Conservation (phyloP, 83 land plant species). For the Diphasiastrum complanatum region DNA sequence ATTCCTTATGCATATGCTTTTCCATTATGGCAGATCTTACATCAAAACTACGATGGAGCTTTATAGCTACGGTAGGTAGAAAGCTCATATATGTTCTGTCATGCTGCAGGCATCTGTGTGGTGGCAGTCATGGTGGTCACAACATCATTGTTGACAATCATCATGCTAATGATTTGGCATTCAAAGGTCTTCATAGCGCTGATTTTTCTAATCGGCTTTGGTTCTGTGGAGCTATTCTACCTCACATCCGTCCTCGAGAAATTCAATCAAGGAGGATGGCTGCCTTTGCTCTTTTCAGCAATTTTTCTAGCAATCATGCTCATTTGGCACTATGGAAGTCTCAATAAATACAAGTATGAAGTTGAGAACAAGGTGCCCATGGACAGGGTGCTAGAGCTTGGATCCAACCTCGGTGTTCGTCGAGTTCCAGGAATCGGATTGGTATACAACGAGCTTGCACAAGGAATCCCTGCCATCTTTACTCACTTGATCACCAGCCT, state of each 20-base stretch:
- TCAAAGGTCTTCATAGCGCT: conserved; percentile 21
- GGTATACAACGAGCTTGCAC: conserved; percentile 45
- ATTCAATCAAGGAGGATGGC: conserved; percentile 56
- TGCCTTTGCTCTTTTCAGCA: conserved; percentile 43
- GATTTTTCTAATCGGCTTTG: conserved; percentile 44
- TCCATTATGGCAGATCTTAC: background rate
- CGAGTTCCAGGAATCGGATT: conserved; percentile 64
- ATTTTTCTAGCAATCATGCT: conserved; percentile 45
- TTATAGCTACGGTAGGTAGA: background rate
- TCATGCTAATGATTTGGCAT: conserved; percentile 24
- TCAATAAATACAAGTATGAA: conserved; percentile 48
- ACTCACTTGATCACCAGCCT: conserved; percentile 2
- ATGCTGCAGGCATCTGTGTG: conserved; percentile 43
- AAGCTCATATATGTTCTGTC: background rate
- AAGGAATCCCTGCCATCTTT: conserved; percentile 56
- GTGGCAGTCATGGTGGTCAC: conserved; percentile 53
- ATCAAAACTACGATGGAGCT: background rate
- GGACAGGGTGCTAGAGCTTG: conserved; percentile 50
- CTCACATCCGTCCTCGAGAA: conserved; percentile 45
- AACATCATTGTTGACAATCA: conserved; percentile 47
- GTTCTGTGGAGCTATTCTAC: conserved; percentile 51
- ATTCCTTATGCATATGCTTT: background rate
- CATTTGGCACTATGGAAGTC: conserved; percentile 12
- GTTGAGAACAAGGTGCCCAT: conserved; percentile 51
- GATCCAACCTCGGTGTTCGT: conserved; percentile 48